A percentile compares a stretch with the other conserved stretches of the same genome.
Evolutionary conservation across 805 yeast species (phyloP).

Genomic region (Pichia pseudocactophila): DNA sequence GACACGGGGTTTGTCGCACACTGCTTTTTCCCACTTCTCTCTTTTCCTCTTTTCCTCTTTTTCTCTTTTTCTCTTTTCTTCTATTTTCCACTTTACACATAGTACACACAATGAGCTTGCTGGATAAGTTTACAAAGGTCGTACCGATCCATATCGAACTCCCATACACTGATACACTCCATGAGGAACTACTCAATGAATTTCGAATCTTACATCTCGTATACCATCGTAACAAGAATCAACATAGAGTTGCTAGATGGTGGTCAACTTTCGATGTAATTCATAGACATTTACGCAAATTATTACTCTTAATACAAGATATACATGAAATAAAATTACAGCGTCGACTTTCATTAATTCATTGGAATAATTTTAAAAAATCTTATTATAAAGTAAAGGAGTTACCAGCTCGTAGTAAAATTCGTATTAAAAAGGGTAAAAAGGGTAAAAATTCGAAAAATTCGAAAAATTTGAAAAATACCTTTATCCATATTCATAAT

Average conservation of each 20-base stretch:
- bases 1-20: too few species aligned
- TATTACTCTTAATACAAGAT: constrained; percentile 27
- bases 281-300: constrained; percentile 43
- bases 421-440: neutral
- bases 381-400: constrained; percentile 2
- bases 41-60: too few species aligned
- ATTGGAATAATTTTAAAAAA: constrained; percentile 9
- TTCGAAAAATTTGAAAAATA: neutral
- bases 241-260: constrained; percentile 67
- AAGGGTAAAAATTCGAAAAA: constrained; percentile 7
- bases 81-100: too few species aligned
- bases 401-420: constrained; percentile 5
- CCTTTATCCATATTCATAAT: constrained; percentile 1
- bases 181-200: constrained; percentile 34
- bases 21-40: too few species aligned
- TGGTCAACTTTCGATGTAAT: constrained; percentile 61
- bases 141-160: neutral
- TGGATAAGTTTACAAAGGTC: constrained; percentile 1
- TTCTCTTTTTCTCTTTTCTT: too few species aligned
- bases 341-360: constrained; percentile 8
- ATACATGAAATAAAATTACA: constrained; percentile 14
- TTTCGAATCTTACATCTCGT: constrained; percentile 50
- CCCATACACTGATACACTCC: neutral
- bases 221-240: constrained; percentile 67
- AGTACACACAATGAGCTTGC: neutral